A percentile compares a stretch with the other conserved stretches of the same genome.
Conservation (phyloP, 768 basidiomycete genomes). For the Russula emetica region DNA sequence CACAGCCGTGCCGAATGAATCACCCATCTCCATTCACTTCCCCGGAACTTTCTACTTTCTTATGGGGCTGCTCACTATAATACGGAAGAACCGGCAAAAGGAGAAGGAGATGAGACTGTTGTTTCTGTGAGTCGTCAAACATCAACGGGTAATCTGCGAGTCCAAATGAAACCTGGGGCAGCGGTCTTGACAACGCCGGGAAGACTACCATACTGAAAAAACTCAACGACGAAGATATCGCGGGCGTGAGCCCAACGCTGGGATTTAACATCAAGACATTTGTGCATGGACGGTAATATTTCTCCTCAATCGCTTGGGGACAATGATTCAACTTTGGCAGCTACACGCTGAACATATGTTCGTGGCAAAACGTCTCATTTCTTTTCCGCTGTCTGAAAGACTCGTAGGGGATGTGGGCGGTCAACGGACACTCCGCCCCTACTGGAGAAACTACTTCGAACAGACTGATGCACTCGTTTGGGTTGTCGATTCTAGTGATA, state of each 20-base stretch:
- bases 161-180: constrained; percentile 35
- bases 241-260: constrained; percentile 83
- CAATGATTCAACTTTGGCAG: constrained; percentile 35
- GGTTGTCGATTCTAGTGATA: constrained; percentile 96
- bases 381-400: neutral
- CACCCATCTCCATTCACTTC: neutral
- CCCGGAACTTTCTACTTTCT: neutral
- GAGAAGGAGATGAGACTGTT: constrained; percentile 95
- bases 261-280: constrained; percentile 99
- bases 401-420: constrained; percentile 94
- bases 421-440: constrained; percentile 90
- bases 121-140: constrained; percentile 62
- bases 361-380: constrained; percentile 29
- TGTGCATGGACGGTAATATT: constrained; percentile 72
- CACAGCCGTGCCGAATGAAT: neutral
- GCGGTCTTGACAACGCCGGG: constrained; percentile 96
- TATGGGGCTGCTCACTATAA: constrained; percentile 96
- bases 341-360: constrained; percentile 79
- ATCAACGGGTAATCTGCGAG: neutral
- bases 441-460: constrained; percentile 99
- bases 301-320: neutral
- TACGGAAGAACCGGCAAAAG: constrained; percentile 91
- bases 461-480: constrained; percentile 97
- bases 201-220: constrained; percentile 98
- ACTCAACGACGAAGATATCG: constrained; percentile 88